Percentiles rank a stretch among this genome's conserved stretches.
Evolutionary conservation across 202 grass and related monocot species (phyloP).

Genomic region (Brachypodium distachyon): DNA sequence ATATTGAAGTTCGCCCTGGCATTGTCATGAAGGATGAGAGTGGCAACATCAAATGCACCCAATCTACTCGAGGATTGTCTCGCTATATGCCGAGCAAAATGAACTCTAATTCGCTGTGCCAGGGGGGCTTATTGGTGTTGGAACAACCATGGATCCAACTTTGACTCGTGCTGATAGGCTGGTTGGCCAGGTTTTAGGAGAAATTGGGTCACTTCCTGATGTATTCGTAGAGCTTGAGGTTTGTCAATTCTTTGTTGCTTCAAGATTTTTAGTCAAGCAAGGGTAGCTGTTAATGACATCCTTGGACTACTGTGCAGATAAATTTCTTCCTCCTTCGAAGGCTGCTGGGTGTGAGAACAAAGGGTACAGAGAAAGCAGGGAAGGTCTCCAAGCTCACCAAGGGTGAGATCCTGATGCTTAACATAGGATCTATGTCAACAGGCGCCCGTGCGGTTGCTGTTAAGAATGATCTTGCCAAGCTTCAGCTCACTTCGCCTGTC

Average conservation of each 20-base stretch:
- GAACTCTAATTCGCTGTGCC: conserved; percentile 78
- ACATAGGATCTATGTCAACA: conserved; percentile 93
- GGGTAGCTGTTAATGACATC: neutral
- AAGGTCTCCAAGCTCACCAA: conserved; percentile 88
- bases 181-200: conserved; percentile 72
- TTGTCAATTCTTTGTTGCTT: neutral
- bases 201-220: conserved; percentile 66
- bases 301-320: neutral
- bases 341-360: conserved; percentile 85
- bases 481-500: conserved; percentile 80
- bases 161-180: conserved; percentile 74
- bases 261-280: neutral
- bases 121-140: conserved; percentile 73
- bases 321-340: conserved; percentile 92
- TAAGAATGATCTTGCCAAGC: conserved; percentile 79
- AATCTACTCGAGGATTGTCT: conserved; percentile 77
- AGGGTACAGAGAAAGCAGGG: conserved; percentile 81
- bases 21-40: conserved; percentile 64
- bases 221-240: conserved; percentile 78
- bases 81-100: conserved; percentile 70
- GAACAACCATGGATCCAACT: conserved; percentile 81
- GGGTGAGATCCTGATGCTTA: conserved; percentile 96
- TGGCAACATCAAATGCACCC: conserved; percentile 69
- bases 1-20: conserved; percentile 71
- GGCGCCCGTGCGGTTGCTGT: conserved; percentile 75